A percentile compares a stretch with the other conserved stretches of the same genome.
These are phyloP conservation scores for Aspergillus viridinutans DNA, from an alignment of 2,329 filamentous ascomycete species.

Conservation along the genomic window DNA sequence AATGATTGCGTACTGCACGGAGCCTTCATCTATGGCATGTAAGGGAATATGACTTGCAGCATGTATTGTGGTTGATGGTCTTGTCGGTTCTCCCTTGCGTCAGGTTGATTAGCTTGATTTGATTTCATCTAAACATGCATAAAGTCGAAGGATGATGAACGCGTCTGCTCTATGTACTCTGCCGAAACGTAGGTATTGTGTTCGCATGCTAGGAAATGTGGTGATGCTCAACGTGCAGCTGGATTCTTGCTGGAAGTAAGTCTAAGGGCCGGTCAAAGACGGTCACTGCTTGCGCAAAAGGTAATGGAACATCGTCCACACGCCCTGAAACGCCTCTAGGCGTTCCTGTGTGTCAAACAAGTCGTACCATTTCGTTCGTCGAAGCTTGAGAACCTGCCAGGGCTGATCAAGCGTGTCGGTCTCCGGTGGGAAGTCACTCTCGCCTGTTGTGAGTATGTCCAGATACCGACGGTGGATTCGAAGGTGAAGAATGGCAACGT, in stretches of 20 bases:
- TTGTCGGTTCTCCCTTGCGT: background rate
- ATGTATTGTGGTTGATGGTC: background rate
- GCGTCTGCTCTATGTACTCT: background rate
- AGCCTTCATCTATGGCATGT: background rate
- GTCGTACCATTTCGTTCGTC: slow-evolving; percentile 57
- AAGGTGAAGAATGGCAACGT: slow-evolving; percentile 57
- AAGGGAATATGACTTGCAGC: background rate
- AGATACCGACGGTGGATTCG: slow-evolving; percentile 55
- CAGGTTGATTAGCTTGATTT: background rate
- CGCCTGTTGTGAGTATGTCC: slow-evolving; percentile 49
- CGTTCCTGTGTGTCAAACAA: slow-evolving; percentile 53
- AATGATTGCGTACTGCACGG: background rate
- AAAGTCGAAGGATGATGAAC: background rate
- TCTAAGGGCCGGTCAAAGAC: background rate
- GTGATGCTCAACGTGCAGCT: background rate
- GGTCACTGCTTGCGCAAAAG: slow-evolving; percentile 37
- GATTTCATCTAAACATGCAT: background rate
- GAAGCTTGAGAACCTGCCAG: slow-evolving; percentile 52
- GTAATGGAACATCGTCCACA: slow-evolving; percentile 58
- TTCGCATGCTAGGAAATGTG: background rate
- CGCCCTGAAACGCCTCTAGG: slow-evolving; percentile 51
- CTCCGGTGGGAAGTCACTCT: slow-evolving; percentile 21
- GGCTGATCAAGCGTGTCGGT: slow-evolving; percentile 26
- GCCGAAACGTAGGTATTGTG: background rate
- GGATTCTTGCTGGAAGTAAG: background rate